Evolutionary conservation across 148 eudicot species (phyloP).

Genomic region (Chenopodium album): DNA sequence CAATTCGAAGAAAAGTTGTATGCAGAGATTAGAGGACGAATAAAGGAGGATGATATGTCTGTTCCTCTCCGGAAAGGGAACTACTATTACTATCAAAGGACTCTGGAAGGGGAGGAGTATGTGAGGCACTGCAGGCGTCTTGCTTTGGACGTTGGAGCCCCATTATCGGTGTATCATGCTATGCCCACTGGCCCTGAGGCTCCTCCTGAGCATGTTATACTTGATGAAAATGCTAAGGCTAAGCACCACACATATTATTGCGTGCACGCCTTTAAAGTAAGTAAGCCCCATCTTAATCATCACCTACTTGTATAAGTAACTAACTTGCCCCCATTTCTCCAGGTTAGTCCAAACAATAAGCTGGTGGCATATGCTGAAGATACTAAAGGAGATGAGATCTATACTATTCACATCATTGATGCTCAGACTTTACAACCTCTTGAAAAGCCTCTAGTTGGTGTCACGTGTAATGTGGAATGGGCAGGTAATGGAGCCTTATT

Average conservation of each 20-base stretch:
- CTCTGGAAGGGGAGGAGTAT: conserved; percentile 81
- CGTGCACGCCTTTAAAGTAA: conserved; percentile 61
- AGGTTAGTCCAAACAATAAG: conserved; percentile 85
- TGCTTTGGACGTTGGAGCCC: conserved; percentile 36
- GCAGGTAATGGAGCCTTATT: conserved; percentile 76
- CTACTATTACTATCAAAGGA: conserved; percentile 73
- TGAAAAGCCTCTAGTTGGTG: conserved; percentile 66
- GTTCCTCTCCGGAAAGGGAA: conserved; percentile 68
- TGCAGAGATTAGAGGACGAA: conserved; percentile 77
- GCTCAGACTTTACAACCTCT: conserved; percentile 53
- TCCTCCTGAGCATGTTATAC: conserved; percentile 74
- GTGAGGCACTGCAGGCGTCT: conserved; percentile 66
- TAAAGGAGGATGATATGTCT: conserved; percentile 86
- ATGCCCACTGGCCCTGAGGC: conserved; percentile 83
- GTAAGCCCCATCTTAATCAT: conserved; percentile 9
- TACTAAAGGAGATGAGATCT: conserved; percentile 90
- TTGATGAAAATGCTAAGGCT: conserved; percentile 84
- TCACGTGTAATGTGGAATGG: conserved; percentile 74
- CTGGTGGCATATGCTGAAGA: conserved; percentile 91
- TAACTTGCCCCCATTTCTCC: conserved; percentile 15
- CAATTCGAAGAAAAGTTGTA: conserved; percentile 64
- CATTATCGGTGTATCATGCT: conserved; percentile 60
- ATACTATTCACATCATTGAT: conserved; percentile 62
- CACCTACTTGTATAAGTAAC: neutral
- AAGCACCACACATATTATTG: conserved; percentile 60